Evolutionary conservation across 495 filamentous ascomycete species (phyloP).

Genomic region (Beverwykella pulmonaria): DNA sequence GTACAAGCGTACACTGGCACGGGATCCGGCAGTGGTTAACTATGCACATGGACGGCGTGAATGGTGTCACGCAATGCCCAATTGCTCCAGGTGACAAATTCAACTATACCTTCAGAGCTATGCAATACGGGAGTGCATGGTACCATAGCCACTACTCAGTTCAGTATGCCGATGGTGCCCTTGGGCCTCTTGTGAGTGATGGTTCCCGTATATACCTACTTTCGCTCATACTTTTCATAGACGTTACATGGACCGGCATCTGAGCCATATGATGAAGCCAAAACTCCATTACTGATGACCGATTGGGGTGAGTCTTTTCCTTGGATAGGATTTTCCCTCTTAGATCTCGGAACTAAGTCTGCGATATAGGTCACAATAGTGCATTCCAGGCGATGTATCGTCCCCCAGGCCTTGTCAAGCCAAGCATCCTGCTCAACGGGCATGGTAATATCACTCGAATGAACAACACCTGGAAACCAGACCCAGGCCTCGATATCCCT

Average conservation of each 20-base stretch:
- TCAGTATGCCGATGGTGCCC: slow-evolving; percentile 53
- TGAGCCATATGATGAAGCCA: slow-evolving; percentile 58
- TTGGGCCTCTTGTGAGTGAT: slow-evolving; percentile 52
- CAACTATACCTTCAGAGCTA: slow-evolving; percentile 29
- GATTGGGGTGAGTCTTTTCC: slow-evolving; percentile 43
- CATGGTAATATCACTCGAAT: slow-evolving; percentile 41
- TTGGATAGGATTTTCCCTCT: no score
- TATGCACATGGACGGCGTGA: slow-evolving; percentile 25
- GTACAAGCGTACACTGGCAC: slow-evolving; percentile 42
- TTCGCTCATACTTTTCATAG: slow-evolving; percentile 1
- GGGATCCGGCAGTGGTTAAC: slow-evolving; percentile 24
- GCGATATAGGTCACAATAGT: slow-evolving; percentile 44
- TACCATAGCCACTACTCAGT: slow-evolving; percentile 36
- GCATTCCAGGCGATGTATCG: slow-evolving; percentile 65
- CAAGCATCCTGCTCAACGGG: slow-evolving; percentile 42
- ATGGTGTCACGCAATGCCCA: slow-evolving; percentile 35
- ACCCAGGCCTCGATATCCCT: slow-evolving; percentile 46
- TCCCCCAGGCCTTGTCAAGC: slow-evolving; percentile 18
- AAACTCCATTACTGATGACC: slow-evolving; percentile 50
- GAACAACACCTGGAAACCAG: slow-evolving; percentile 43
- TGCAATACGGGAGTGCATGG: slow-evolving; percentile 35
- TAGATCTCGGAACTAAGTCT: no score
- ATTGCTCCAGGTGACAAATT: slow-evolving; percentile 35
- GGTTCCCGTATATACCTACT: neutral
- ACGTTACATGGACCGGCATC: slow-evolving; percentile 60